Evolutionary conservation across 2,329 filamentous ascomycete genomes (phyloP).

Genomic region (Fusarium longipes): DNA sequence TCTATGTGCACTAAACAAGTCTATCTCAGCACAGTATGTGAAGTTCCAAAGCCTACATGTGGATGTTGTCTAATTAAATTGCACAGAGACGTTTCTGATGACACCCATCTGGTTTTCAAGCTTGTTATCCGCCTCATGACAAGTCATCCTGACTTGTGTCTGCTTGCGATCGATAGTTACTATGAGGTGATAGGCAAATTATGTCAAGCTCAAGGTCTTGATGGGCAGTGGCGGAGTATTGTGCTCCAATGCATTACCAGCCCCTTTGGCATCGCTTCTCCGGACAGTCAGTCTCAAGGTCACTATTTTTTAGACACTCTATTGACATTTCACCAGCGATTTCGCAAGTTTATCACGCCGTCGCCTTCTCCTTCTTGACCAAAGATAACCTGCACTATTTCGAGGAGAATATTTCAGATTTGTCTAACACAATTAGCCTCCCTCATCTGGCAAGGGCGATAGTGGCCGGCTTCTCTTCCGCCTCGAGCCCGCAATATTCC

Average conservation of each 20-base stretch:
- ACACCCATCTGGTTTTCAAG: constrained; percentile 51
- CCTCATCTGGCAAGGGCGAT: constrained; percentile 58
- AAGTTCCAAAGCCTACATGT: neutral
- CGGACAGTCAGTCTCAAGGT: constrained; percentile 32
- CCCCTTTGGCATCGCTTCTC: constrained; percentile 43
- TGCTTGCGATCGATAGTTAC: constrained; percentile 50
- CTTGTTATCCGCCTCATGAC: constrained; percentile 49
- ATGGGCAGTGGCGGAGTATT: constrained; percentile 36
- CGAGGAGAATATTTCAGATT: constrained; percentile 52
- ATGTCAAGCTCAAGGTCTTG: constrained; percentile 45
- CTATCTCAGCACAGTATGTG: constrained; percentile 43
- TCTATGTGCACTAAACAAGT: constrained; percentile 49
- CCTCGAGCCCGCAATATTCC: constrained; percentile 41
- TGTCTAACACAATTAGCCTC: constrained; percentile 55
- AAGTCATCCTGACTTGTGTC: constrained; percentile 38
- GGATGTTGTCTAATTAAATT: constrained; percentile 23
- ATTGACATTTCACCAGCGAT: constrained; percentile 21
- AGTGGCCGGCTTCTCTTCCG: constrained; percentile 49
- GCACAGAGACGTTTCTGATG: constrained; percentile 30
- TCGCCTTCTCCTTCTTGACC: constrained; percentile 42
- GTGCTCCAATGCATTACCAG: constrained; percentile 47
- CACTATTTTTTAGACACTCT: too few species aligned
- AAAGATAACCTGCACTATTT: constrained; percentile 54
- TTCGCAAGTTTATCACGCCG: constrained; percentile 37
- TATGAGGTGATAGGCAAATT: constrained; percentile 55